Evolutionary conservation across 805 yeast genomes (phyloP).

Genomic region (Yarrowia bubula): DNA sequence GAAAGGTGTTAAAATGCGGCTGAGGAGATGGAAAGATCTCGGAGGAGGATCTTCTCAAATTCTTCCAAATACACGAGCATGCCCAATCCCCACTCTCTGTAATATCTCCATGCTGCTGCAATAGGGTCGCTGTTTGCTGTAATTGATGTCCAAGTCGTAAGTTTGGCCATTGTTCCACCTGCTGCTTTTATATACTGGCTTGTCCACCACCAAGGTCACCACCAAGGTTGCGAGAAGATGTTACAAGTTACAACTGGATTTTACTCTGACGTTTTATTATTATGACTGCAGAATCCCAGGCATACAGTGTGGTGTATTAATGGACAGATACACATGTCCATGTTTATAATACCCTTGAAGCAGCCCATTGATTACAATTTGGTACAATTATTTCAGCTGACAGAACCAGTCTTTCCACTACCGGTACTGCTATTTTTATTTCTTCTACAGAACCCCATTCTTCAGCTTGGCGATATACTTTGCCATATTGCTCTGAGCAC

Average conservation of each 20-base stretch:
- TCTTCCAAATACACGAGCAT: neutral
- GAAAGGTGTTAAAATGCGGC: neutral
- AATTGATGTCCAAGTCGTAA: too few relatives aligned
- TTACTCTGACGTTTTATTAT: too few relatives aligned
- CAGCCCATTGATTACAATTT: too few relatives aligned
- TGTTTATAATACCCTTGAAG: too few relatives aligned
- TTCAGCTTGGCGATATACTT: neutral
- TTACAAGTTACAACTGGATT: too few relatives aligned
- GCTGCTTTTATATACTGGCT: neutral
- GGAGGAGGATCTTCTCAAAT: neutral
- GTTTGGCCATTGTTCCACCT: neutral
- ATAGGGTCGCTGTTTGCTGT: too few relatives aligned
- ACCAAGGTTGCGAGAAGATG: neutral
- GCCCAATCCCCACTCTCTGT: neutral
- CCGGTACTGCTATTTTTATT: too few relatives aligned
- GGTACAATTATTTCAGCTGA: too few relatives aligned
- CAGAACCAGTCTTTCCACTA: too few relatives aligned
- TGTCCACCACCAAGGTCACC: conserved; percentile 10
- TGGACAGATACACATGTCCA: too few relatives aligned
- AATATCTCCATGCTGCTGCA: neutral
- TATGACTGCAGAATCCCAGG: too few relatives aligned
- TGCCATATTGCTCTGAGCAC: neutral
- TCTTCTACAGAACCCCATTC: neutral
- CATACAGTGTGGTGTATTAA: too few relatives aligned
- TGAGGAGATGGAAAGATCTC: neutral